Evolutionary conservation across 129 eudicot genomes (phyloP), one percentile per base, ranked within the genome.

Genomic region (Saposhnikovia divaricata): DNA sequence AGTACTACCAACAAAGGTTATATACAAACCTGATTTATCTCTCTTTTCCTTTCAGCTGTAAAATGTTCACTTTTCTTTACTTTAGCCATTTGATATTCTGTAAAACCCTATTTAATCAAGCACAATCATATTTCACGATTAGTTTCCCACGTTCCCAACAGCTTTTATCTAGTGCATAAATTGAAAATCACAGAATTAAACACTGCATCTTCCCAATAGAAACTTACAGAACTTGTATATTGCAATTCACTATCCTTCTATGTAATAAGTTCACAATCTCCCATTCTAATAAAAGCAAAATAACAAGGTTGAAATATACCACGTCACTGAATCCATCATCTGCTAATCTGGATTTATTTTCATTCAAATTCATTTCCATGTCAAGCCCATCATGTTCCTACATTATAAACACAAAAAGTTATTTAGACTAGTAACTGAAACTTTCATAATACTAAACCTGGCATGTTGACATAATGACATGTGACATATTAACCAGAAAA

Each of bases 291-390:
- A 12, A 61, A 78, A 28, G 43, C 71, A 68, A 7, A 55, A 40
- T 75, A 55, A 76, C 27, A 55, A 10, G 78, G 40, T 55, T 31
- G 47, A 34, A 77, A 28, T 86, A 63, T 85, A 93, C 98, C 87
- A 91, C 72, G 79, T 89, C 95, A 85, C 85, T 88, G 71, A 89
- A 88, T 48, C 84, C 96, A 83, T 90, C 98, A 44, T 86, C 93
- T 71, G 82, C 93, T 70, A 76, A 79, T 73, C 45, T 81, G 53
- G 93, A 85, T 75, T 85, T 87, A 78, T 84, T 86, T 38, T 93
- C 98, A 83, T 93, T 91, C 75, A 91, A 77, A 78, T 90, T 93
- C 97, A 93, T 93, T 85, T 91, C 98, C 78, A 93, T 75, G 87
- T 93, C 98, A 81, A 91, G 88, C 7, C 93, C 96, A 85, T 88